Evolutionary conservation across 208 protist genomes (phyloP).

Genomic region (Naegleria fowleri): DNA sequence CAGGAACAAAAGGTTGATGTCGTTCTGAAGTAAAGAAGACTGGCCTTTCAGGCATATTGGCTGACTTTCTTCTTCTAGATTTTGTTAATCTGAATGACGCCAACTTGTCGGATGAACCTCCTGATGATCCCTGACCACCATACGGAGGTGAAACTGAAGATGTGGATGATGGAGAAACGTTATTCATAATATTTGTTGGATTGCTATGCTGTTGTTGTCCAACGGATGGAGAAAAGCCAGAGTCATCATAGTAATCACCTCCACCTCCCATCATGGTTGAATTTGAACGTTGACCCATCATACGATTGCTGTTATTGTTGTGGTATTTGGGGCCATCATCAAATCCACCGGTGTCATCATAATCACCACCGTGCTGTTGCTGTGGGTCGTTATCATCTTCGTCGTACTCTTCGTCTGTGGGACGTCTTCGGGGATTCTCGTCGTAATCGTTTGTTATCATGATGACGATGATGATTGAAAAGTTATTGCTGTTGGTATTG

Average conservation of each 20-base stretch:
- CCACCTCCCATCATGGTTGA: too few relatives aligned
- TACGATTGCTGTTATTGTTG: not conserved
- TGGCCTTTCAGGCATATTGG: not conserved
- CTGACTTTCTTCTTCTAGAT: not conserved
- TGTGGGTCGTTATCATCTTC: conserved; percentile 12
- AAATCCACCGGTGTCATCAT: not conserved
- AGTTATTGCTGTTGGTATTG: too few relatives aligned
- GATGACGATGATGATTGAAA: not conserved
- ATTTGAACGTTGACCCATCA: too few relatives aligned
- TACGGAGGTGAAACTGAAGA: not conserved
- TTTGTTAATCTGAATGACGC: not conserved
- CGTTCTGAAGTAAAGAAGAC: not conserved
- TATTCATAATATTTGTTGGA: not conserved
- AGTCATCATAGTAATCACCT: not conserved
- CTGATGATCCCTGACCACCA: not conserved
- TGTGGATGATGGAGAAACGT: not conserved
- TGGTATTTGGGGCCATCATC: not conserved
- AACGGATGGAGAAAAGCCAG: not conserved
- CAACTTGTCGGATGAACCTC: not conserved
- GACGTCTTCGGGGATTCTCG: not conserved
- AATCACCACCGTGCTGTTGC: not conserved
- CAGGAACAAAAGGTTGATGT: not conserved
- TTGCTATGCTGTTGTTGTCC: not conserved
- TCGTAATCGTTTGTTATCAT: not conserved
- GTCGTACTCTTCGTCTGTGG: not conserved